Percentiles rank a stretch among this genome's conserved stretches.
Conservation (phyloP, 2,329 filamentous ascomycete species). For the Bimuria novae-zelandiae region DNA sequence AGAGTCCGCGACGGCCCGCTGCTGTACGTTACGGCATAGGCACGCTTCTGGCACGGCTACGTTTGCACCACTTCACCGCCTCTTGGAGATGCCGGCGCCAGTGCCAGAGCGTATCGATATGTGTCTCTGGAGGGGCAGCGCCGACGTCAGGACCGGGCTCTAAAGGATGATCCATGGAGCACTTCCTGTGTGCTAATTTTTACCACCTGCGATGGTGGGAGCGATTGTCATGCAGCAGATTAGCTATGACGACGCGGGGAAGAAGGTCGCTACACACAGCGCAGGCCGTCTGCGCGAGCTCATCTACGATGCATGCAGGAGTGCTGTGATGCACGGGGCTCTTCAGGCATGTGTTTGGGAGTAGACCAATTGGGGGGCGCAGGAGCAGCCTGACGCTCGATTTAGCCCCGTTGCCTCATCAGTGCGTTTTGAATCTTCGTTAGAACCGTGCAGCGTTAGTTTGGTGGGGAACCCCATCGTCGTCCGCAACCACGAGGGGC, state of each 20-base stretch:
- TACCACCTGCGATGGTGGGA: neutral
- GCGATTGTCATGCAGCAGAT: slow-evolving; percentile 19
- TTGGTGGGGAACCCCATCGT: slow-evolving; percentile 34
- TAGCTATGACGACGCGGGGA: slow-evolving; percentile 24
- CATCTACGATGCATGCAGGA: slow-evolving; percentile 28
- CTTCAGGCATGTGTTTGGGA: slow-evolving; percentile 30
- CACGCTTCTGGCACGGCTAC: slow-evolving; percentile 30
- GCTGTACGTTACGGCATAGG: slow-evolving; percentile 18
- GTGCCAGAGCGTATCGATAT: slow-evolving; percentile 36
- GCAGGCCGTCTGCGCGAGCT: slow-evolving; percentile 19
- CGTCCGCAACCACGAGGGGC: slow-evolving; percentile 14
- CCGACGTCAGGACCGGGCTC: slow-evolving; percentile 27
- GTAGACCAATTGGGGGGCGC: slow-evolving; percentile 31
- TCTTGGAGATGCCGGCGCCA: slow-evolving; percentile 38
- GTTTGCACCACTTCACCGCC: slow-evolving; percentile 43
- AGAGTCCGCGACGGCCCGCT: slow-evolving; percentile 25
- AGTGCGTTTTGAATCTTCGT: slow-evolving; percentile 26
- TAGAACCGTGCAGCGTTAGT: slow-evolving; percentile 27
- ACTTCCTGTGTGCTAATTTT: neutral
- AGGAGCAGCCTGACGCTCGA: slow-evolving; percentile 21
- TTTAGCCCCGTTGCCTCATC: slow-evolving; percentile 38
- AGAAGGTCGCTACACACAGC: slow-evolving; percentile 8
- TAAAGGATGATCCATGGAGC: slow-evolving; percentile 24
- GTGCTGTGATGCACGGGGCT: slow-evolving; percentile 25
- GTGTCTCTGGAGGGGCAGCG: slow-evolving; percentile 18